phyloP scores from a whole-genome alignment of 2,329 filamentous ascomycete genomes.

The Diaporthe nobilis region DNA sequence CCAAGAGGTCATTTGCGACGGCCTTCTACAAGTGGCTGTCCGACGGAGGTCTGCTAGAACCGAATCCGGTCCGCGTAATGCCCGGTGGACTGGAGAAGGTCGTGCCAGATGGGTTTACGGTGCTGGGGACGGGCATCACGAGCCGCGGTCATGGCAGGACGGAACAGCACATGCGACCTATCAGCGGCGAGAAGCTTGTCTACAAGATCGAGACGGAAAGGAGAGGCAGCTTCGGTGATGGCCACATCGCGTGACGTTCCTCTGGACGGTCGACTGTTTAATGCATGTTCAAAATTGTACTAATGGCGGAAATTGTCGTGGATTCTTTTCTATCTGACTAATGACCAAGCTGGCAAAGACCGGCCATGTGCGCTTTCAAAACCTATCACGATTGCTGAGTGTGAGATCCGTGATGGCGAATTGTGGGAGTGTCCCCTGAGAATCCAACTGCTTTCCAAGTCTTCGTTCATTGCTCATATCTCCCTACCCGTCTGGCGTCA shows the following conservation, averaged over 20 bases:
- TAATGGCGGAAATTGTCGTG: neutral
- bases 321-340: neutral
- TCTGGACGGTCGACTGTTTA: neutral
- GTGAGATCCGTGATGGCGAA: neutral
- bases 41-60: constrained; percentile 44
- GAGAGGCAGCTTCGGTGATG: constrained; percentile 34
- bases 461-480: neutral
- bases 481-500: neutral
- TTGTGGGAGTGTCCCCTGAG: too few species aligned
- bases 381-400: too few species aligned
- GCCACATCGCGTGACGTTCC: constrained; percentile 20
- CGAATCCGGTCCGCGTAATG: constrained; percentile 52
- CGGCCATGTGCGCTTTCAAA: neutral
- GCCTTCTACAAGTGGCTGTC: constrained; percentile 55
- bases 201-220: constrained; percentile 44
- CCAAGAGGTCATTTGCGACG: constrained; percentile 50
- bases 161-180: constrained; percentile 54
- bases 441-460: neutral
- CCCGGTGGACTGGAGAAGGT: constrained; percentile 49
- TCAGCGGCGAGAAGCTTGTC: constrained; percentile 58
- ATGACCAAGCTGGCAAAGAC: neutral
- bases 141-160: constrained; percentile 43
- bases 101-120: constrained; percentile 47
- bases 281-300: neutral
- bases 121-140: constrained; percentile 48